These are phyloP conservation scores for Dioszegia hungarica DNA, from an alignment of 768 basidiomycete species.

Conservation along the genomic window DNA sequence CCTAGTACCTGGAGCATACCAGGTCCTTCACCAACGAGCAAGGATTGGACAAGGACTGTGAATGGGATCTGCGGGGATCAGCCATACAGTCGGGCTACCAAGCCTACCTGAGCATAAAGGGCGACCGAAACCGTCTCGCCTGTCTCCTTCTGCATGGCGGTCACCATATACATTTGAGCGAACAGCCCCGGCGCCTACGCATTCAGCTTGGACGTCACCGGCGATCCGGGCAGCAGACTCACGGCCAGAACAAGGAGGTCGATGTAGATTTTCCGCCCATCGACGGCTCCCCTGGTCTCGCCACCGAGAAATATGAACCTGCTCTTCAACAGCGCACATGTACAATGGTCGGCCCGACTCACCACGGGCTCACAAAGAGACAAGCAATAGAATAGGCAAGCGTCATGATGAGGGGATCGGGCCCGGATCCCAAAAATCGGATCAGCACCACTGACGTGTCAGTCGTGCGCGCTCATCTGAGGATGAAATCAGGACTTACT, in stretches of 20 bases:
- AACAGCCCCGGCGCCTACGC: neutral
- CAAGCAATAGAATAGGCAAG: neutral
- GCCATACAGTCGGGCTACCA: neutral
- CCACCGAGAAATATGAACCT: neutral
- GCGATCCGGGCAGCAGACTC: neutral
- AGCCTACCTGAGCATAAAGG: neutral
- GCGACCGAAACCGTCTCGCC: neutral
- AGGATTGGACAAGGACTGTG: neutral
- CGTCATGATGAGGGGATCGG: neutral
- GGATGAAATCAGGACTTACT: neutral
- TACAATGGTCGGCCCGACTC: neutral
- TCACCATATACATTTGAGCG: neutral
- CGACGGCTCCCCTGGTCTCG: no score
- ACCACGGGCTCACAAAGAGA: neutral
- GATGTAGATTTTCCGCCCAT: no score
- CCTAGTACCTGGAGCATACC: neutral
- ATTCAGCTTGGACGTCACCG: neutral
- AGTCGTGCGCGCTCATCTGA: neutral
- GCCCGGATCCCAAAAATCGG: neutral
- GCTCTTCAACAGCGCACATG: neutral
- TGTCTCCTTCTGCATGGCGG: neutral
- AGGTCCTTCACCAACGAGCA: neutral
- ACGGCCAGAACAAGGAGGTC: no score
- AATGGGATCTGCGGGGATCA: neutral
- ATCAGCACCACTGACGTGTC: neutral